Conservation (phyloP, 352 stramenopile genomes). For the Elongisporangium anandrum region DNA sequence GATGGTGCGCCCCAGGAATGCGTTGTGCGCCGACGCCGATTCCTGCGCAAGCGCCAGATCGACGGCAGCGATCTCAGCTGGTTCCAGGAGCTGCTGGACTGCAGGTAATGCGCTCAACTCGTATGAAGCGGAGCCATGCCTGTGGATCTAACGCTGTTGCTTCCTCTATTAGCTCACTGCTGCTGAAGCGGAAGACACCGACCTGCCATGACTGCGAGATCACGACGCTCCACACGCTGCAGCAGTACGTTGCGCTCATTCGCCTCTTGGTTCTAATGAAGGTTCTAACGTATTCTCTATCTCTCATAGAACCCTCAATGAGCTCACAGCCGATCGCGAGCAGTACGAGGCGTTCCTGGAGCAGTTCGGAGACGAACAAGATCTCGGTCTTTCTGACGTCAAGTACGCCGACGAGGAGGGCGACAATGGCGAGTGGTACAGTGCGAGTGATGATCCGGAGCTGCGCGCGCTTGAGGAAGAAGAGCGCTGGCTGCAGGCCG, state of each 20-base stretch:
- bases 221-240: slow-evolving; percentile 40
- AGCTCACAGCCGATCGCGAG: slow-evolving; percentile 34
- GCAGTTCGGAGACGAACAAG: slow-evolving; percentile 38
- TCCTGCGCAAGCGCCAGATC: slow-evolving; percentile 63
- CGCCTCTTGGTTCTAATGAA: background rate
- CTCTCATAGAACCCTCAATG: slow-evolving; percentile 28
- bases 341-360: slow-evolving; percentile 59
- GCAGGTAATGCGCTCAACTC: slow-evolving; percentile 31
- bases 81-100: slow-evolving; percentile 81
- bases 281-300: slow-evolving; percentile 8
- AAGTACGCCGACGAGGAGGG: slow-evolving; percentile 17
- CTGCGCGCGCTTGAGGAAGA: slow-evolving; percentile 56
- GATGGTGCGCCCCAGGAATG: slow-evolving; percentile 10
- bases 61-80: slow-evolving; percentile 73
- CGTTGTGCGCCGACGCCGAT: slow-evolving; percentile 41
- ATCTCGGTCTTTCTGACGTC: slow-evolving; percentile 1
- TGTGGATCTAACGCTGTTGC: slow-evolving; percentile 3
- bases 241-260: slow-evolving; percentile 30
- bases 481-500: slow-evolving; percentile 42
- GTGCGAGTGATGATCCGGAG: slow-evolving; percentile 28
- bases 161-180: slow-evolving; percentile 32
- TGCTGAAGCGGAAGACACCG: slow-evolving; percentile 66
- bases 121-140: background rate
- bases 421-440: slow-evolving; percentile 25
- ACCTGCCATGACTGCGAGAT: slow-evolving; percentile 73